Conservation (phyloP, 2,329 filamentous ascomycete genomes). For the Colletotrichum lini region DNA sequence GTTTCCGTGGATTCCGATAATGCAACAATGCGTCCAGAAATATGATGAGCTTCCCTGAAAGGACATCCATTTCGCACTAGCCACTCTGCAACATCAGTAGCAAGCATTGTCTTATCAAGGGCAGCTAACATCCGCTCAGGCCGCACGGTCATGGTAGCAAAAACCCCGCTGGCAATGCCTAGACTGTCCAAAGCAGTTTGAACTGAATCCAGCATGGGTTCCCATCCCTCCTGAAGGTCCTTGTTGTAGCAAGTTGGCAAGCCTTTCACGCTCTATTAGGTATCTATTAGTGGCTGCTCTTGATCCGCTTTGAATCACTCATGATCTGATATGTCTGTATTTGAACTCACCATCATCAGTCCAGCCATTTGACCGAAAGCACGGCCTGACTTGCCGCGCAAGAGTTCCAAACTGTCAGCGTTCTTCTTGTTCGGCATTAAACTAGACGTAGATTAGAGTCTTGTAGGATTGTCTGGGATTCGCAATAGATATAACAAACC, state of each 20-base stretch:
- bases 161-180: conserved; percentile 80
- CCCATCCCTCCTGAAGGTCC: conserved; percentile 82
- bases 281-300: conserved; percentile 48
- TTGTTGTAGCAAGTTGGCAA: conserved; percentile 84
- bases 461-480: conserved; percentile 5
- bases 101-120: conserved; percentile 81
- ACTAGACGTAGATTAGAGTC: neutral
- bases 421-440: conserved; percentile 42
- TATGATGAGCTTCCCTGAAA: conserved; percentile 85
- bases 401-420: conserved; percentile 45
- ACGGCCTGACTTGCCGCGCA: conserved; percentile 54
- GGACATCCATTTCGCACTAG: conserved; percentile 76
- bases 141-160: conserved; percentile 75
- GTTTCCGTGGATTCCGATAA: conserved; percentile 74
- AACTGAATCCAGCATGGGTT: conserved; percentile 82
- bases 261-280: conserved; percentile 64
- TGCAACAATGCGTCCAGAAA: conserved; percentile 80
- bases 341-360: conserved; percentile 68
- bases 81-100: conserved; percentile 76
- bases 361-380: conserved; percentile 65
- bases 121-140: conserved; percentile 80
- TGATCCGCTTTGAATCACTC: conserved; percentile 46
- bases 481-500: conserved; percentile 42
- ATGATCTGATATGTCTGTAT: conserved; percentile 47
- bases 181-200: conserved; percentile 81